Percentiles rank a stretch among this genome's conserved stretches.
phyloP scores from a whole-genome alignment of 2,329 filamentous ascomycete species.

The Chaetomium olivaceum region DNA sequence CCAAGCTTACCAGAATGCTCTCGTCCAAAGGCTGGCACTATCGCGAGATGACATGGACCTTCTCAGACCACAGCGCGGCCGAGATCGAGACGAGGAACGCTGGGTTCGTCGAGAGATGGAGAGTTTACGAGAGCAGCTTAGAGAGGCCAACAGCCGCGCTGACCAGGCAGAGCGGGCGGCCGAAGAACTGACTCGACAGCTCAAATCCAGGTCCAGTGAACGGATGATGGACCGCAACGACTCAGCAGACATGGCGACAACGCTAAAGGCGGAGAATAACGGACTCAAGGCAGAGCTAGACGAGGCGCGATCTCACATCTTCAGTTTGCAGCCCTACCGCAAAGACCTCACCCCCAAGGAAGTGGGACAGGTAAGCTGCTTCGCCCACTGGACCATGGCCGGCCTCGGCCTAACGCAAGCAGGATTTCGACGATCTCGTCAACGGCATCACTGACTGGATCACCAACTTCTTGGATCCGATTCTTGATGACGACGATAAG shows the following conservation, averaged over 20 bases:
- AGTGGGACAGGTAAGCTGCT: conserved; percentile 38
- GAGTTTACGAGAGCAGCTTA: conserved; percentile 4
- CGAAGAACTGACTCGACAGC: conserved; percentile 31
- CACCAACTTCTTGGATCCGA: conserved; percentile 38
- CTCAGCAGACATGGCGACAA: conserved; percentile 26
- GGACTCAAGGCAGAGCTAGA: conserved; percentile 37
- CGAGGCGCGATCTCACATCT: conserved; percentile 44
- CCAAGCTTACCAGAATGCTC: conserved; percentile 2
- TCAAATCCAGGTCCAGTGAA: conserved; percentile 32
- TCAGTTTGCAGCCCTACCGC: conserved; percentile 45
- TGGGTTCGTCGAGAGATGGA: conserved; percentile 19
- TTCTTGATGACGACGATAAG: conserved; percentile 36
- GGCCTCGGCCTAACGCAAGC: not conserved
- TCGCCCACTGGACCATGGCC: no score
- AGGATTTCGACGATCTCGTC: conserved; percentile 43
- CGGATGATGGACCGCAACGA: conserved; percentile 32
- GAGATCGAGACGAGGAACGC: conserved; percentile 4
- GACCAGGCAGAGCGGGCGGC: conserved; percentile 33
- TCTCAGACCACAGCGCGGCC: not conserved
- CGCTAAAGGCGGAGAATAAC: conserved; percentile 35
- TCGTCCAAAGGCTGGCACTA: conserved; percentile 1
- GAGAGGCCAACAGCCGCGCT: conserved; percentile 24
- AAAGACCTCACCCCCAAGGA: conserved; percentile 43
- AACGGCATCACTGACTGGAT: conserved; percentile 41
- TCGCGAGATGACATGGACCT: conserved; percentile 15